phyloP scores from a whole-genome alignment of 2,329 filamentous ascomycete genomes.

The Cryphonectria carpinicola region DNA sequence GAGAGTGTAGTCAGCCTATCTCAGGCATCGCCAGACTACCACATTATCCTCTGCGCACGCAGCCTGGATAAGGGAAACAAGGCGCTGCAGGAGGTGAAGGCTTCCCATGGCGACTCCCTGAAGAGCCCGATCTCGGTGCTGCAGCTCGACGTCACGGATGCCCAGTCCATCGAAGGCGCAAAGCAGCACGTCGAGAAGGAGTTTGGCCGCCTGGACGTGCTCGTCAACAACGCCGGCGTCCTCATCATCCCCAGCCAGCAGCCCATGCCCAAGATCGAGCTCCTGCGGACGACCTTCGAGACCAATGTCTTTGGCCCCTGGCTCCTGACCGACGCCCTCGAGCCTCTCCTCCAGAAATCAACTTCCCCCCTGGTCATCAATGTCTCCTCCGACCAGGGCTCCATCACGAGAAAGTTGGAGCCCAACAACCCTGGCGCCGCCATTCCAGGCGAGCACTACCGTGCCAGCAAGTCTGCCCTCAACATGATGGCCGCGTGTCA shows the following conservation, averaged over 20 bases:
- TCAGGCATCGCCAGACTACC: slow-evolving; percentile 9
- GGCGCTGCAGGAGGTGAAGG: slow-evolving; percentile 1
- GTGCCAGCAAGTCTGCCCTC: slow-evolving; percentile 43
- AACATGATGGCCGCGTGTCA: slow-evolving; percentile 42
- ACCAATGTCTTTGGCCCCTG: slow-evolving; percentile 40
- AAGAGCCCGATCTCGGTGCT: slow-evolving; percentile 33
- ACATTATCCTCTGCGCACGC: slow-evolving; percentile 5
- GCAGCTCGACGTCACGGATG: slow-evolving; percentile 43
- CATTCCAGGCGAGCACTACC: slow-evolving; percentile 36
- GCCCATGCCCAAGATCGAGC: slow-evolving; percentile 55
- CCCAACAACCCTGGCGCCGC: slow-evolving; percentile 27
- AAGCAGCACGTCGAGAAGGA: slow-evolving; percentile 40
- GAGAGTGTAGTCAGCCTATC: slow-evolving; percentile 10
- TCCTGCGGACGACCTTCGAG: slow-evolving; percentile 55
- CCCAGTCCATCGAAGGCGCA: slow-evolving; percentile 40
- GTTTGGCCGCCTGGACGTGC: slow-evolving; percentile 46
- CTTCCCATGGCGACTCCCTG: slow-evolving; percentile 1
- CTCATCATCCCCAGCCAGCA: slow-evolving; percentile 45
- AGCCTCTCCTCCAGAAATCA: slow-evolving; percentile 39
- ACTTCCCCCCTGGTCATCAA: slow-evolving; percentile 38
- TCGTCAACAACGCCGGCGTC: slow-evolving; percentile 50
- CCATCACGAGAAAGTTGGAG: slow-evolving; percentile 36
- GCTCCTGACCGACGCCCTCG: slow-evolving; percentile 37
- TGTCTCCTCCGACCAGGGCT: slow-evolving; percentile 40
- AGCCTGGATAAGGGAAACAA: slow-evolving; percentile 9